phyloP scores from a whole-genome alignment of 345 rosid species.

The Eucalyptus sideroxylon region DNA sequence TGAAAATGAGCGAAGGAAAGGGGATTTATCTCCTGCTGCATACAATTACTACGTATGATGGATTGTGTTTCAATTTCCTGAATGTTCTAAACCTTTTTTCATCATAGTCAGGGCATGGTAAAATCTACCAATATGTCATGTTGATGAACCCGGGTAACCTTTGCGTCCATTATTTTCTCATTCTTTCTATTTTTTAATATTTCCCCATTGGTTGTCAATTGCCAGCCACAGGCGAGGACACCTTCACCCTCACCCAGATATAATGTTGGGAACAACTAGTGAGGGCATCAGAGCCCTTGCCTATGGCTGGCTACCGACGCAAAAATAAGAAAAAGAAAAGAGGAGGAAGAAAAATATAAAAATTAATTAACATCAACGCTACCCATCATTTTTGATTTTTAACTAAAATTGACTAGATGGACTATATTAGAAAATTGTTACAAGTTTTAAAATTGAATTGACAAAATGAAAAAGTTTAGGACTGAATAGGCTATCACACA shows the following conservation, averaged over 20 bases:
- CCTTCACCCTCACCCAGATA: no score
- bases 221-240: no score
- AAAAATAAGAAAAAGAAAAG: no score
- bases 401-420: no score
- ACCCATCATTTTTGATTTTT: fast-evolving
- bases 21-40: neutral
- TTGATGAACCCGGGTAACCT: neutral
- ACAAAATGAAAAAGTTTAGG: fast-evolving
- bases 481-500: fast-evolving
- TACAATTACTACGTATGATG: neutral
- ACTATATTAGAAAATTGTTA: no score
- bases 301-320: no score
- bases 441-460: no score
- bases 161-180: neutral
- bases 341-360: no score
- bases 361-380: fast-evolving
- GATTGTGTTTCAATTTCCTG: neutral
- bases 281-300: no score
- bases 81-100: neutral
- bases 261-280: no score
- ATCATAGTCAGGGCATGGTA: neutral
- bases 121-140: neutral
- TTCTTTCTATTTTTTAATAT: fast-evolving
- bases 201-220: no score
- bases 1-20: neutral